phyloP scores from a whole-genome alignment of 2,329 filamentous ascomycete genomes.

The Didymella arachidicola region DNA sequence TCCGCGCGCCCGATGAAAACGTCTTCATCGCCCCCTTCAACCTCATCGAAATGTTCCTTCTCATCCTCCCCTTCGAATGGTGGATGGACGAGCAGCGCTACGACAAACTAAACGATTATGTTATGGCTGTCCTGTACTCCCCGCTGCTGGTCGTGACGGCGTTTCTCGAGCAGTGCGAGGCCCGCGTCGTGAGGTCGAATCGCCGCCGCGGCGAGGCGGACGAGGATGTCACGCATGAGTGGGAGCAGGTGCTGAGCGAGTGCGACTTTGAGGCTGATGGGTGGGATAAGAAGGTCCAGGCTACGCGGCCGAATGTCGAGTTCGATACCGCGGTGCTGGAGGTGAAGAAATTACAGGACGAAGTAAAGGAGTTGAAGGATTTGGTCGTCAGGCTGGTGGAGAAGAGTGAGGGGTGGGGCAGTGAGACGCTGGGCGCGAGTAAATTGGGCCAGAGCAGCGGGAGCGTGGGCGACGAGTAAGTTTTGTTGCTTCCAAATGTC shows the following conservation, averaged over 20 bases:
- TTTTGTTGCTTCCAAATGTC: neutral
- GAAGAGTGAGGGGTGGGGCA: conserved; percentile 38
- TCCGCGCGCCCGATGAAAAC: conserved; percentile 95
- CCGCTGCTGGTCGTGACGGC: conserved; percentile 84
- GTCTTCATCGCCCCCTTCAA: conserved; percentile 98
- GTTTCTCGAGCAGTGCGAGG: conserved; percentile 58
- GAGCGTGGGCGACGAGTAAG: conserved; percentile 35
- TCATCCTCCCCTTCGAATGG: conserved; percentile 89
- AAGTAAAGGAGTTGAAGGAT: conserved; percentile 56
- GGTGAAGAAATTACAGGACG: conserved; percentile 53
- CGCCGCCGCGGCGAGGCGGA: conserved; percentile 83
- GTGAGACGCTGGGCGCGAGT: conserved; percentile 42
- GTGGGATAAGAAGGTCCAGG: conserved; percentile 81
- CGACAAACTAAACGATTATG: conserved; percentile 81
- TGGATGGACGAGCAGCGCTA: conserved; percentile 82
- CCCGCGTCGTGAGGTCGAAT: conserved; percentile 72
- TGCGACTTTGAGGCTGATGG: conserved; percentile 83
- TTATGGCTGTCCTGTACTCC: conserved; percentile 87
- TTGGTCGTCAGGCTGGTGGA: conserved; percentile 43
- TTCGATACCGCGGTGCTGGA: conserved; percentile 79
- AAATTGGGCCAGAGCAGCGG: conserved; percentile 32
- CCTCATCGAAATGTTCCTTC: conserved; percentile 82
- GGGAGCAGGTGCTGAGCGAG: conserved; percentile 80
- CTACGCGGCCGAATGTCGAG: conserved; percentile 82
- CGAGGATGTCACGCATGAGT: conserved; percentile 88